Conservation (phyloP, 257 asterid genomes). For the Fraxinus anomala region DNA sequence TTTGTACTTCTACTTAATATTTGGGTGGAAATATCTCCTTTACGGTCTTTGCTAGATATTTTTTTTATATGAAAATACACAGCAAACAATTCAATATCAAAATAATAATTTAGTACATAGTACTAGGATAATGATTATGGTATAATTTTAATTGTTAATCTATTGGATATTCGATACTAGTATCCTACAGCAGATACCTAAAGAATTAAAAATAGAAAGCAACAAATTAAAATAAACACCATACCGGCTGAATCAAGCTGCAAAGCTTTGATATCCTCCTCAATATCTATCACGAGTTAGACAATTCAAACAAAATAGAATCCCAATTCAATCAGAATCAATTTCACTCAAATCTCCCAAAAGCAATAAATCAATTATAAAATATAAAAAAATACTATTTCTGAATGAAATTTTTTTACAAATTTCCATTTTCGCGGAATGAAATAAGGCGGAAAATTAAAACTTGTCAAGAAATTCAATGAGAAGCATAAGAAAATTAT, state of each 20-base stretch:
- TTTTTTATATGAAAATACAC: not conserved
- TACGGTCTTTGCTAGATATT: not conserved
- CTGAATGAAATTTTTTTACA: not conserved
- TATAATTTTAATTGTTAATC: not conserved
- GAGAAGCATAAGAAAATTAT: not conserved
- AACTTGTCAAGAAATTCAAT: not conserved
- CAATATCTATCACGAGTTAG: slow-evolving; percentile 53
- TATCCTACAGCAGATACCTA: not conserved
- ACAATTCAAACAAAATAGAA: not conserved
- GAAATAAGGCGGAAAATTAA: not conserved
- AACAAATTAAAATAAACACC: not conserved
- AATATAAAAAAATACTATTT: not conserved
- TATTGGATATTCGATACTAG: too few species aligned
- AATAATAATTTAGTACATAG: slow-evolving; percentile 1
- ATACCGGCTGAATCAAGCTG: slow-evolving; percentile 90
- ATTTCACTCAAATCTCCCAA: not conserved
- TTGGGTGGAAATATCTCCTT: not conserved
- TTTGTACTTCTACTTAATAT: not conserved
- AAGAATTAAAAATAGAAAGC: not conserved
- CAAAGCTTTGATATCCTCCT: slow-evolving; percentile 84
- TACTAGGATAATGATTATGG: not conserved
- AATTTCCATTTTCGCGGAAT: not conserved
- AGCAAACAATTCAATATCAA: not conserved
- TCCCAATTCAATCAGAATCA: not conserved
- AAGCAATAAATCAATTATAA: not conserved